phyloP scores from a whole-genome alignment of 148 eudicot species.

The Rheum nobile region DNA sequence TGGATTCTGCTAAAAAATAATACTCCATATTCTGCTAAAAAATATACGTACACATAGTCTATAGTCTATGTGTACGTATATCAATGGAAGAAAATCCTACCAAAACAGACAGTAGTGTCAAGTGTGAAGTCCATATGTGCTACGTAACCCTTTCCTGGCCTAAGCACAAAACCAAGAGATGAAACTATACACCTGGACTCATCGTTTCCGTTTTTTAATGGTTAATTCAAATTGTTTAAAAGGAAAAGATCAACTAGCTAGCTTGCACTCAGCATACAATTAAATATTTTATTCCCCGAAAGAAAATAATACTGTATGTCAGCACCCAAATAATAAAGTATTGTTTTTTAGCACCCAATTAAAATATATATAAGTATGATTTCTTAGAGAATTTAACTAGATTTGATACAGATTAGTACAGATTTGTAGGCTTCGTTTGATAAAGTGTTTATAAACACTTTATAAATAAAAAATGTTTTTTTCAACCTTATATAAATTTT shows the following conservation, averaged over 20 bases:
- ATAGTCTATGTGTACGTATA: not conserved
- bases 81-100: not conserved
- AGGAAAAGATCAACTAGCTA: not conserved
- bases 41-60: too few species aligned
- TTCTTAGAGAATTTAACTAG: not conserved
- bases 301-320: too few species aligned
- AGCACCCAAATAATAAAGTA: not conserved
- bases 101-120: not conserved
- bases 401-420: slow-evolving; percentile 3
- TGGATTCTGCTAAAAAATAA: too few species aligned
- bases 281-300: too few species aligned
- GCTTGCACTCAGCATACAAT: not conserved
- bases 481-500: too few species aligned
- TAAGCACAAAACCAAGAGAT: not conserved
- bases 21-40: too few species aligned
- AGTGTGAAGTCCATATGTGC: not conserved
- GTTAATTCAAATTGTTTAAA: not conserved
- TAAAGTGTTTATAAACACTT: too few species aligned
- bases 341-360: not conserved
- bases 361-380: not conserved
- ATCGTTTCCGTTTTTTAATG: not conserved
- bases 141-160: not conserved
- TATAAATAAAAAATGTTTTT: too few species aligned
- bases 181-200: not conserved
- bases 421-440: too few species aligned